Conservation (phyloP, 495 filamentous ascomycete species). For the Niebla homalea region DNA sequence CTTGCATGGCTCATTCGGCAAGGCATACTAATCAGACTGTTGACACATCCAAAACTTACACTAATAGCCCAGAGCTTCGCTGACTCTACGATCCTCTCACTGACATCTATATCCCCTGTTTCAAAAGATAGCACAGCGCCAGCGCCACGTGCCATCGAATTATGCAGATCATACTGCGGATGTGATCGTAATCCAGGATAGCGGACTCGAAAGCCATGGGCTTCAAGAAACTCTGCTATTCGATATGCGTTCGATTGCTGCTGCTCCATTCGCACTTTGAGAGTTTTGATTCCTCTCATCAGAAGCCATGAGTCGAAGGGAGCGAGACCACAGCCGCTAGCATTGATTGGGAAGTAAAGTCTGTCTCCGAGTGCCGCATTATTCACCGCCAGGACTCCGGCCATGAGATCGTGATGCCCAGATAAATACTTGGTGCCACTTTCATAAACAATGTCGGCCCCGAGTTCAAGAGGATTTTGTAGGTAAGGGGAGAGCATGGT, state of each 20-base stretch:
- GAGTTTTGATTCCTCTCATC: conserved; percentile 85
- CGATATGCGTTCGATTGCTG: conserved; percentile 83
- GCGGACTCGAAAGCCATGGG: conserved; percentile 82
- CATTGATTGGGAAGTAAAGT: conserved; percentile 92
- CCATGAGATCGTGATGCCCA: conserved; percentile 98
- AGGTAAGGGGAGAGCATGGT: conserved; percentile 96
- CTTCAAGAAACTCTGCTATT: conserved; percentile 86
- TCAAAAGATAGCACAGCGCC: conserved; percentile 93
- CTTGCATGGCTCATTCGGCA: conserved; percentile 99
- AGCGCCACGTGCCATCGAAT: conserved; percentile 84
- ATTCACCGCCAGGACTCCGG: conserved; percentile 85
- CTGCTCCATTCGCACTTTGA: conserved; percentile 96
- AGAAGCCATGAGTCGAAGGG: conserved; percentile 95
- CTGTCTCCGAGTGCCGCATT: conserved; percentile 67
- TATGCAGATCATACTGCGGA: conserved; percentile 90
- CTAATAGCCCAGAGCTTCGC: conserved; percentile 87
- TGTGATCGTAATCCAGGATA: conserved; percentile 90
- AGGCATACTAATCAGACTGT: conserved; percentile 97
- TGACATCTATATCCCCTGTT: conserved; percentile 69
- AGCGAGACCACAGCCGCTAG: conserved; percentile 81
- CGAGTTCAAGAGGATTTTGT: conserved; percentile 80
- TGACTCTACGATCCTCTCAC: conserved; percentile 86
- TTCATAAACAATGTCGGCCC: conserved; percentile 94
- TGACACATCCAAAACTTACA: conserved; percentile 95
- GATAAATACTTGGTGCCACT: conserved; percentile 96